These are phyloP conservation scores for Cyclostephanos tholiformis DNA, from an alignment of 108 stramenopile species.

Conservation along the genomic window DNA sequence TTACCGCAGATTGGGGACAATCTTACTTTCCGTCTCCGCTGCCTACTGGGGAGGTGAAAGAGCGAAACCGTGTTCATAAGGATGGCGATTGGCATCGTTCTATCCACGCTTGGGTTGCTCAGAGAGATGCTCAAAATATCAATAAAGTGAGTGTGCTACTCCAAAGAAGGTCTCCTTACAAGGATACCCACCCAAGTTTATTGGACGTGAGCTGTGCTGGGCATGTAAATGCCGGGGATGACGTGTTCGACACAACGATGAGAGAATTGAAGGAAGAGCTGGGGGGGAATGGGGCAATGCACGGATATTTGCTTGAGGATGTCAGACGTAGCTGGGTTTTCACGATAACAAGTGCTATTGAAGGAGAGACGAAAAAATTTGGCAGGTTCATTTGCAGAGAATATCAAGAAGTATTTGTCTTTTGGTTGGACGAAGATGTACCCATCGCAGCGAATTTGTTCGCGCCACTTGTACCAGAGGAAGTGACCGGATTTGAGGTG, in stretches of 20 bases:
- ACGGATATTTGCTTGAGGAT: slow-evolving; percentile 17
- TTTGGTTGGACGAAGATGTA: slow-evolving; percentile 28
- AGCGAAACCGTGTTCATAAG: slow-evolving; percentile 29
- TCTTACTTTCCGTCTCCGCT: slow-evolving; percentile 36
- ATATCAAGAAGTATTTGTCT: slow-evolving; percentile 51
- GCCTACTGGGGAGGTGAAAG: slow-evolving; percentile 41
- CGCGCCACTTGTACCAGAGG: slow-evolving; percentile 37
- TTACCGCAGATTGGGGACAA: slow-evolving; percentile 37
- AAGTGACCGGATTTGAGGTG: slow-evolving; percentile 45
- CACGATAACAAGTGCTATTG: slow-evolving; percentile 39
- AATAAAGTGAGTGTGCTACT: slow-evolving; percentile 29
- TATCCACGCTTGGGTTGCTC: slow-evolving; percentile 43
- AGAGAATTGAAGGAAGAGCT: slow-evolving; percentile 51
- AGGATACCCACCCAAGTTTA: slow-evolving; percentile 49
- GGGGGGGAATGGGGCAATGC: slow-evolving; percentile 25
- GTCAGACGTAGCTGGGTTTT: slow-evolving; percentile 28
- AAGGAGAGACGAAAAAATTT: slow-evolving; percentile 43
- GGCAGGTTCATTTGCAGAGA: slow-evolving; percentile 44
- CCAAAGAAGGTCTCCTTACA: slow-evolving; percentile 46
- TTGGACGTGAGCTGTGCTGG: slow-evolving; percentile 53
- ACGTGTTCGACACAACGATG: slow-evolving; percentile 26
- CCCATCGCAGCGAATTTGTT: slow-evolving; percentile 25
- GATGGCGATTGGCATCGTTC: slow-evolving; percentile 55
- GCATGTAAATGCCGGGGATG: slow-evolving; percentile 48
- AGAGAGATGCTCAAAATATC: slow-evolving; percentile 7